Conservation (phyloP, 306 rosid genomes). For the Bauhinia variegata region DNA sequence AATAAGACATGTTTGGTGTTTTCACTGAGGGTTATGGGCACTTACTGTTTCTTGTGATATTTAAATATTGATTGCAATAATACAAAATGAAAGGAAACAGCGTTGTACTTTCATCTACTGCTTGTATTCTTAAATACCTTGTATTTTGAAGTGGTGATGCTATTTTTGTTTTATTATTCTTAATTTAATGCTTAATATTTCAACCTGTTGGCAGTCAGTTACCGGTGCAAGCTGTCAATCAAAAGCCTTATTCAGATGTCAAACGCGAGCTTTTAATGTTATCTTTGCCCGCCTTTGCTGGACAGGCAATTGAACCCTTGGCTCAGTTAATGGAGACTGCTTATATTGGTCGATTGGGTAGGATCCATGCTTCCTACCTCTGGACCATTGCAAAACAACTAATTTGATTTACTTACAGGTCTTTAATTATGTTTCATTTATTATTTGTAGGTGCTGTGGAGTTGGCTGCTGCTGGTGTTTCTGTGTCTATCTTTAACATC, state of each 20-base stretch:
- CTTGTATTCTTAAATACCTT: too few relatives aligned
- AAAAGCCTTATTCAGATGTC: conserved; percentile 40
- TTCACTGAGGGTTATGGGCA: neutral
- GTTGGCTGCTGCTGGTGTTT: conserved; percentile 96
- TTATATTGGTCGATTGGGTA: conserved; percentile 86
- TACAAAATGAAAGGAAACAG: neutral
- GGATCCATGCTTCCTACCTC: conserved; percentile 5
- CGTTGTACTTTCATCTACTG: too few relatives aligned
- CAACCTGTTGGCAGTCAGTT: conserved; percentile 47
- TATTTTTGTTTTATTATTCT: neutral
- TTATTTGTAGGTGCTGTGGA: conserved; percentile 65
- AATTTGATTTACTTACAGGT: neutral
- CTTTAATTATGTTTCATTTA: neutral
- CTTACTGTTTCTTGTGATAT: neutral
- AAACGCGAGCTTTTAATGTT: conserved; percentile 74
- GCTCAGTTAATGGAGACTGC: conserved; percentile 97
- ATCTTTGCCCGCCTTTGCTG: conserved; percentile 77
- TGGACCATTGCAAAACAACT: neutral
- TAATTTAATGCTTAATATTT: neutral
- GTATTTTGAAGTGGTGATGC: conserved; percentile 4
- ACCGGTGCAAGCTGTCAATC: conserved; percentile 35
- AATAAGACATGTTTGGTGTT: neutral
- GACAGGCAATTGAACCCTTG: conserved; percentile 93
- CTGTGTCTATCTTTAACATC: conserved; percentile 81
- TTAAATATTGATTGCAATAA: neutral